These are phyloP conservation scores for Xylariaceae sp. DNA, from an alignment of 2,329 filamentous ascomycete genomes.

Conservation along the genomic window DNA sequence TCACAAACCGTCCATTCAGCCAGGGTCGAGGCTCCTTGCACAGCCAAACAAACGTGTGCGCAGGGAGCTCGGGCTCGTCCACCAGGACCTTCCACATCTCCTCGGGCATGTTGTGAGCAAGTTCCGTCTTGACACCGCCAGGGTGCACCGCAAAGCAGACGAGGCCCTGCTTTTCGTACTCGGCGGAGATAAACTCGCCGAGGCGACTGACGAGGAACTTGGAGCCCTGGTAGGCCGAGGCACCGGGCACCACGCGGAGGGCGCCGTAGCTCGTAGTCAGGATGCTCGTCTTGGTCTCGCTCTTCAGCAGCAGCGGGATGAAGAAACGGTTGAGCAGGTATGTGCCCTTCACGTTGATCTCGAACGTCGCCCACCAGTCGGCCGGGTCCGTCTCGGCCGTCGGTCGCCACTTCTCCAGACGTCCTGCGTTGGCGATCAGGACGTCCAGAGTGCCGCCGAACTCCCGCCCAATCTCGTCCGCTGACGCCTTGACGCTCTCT, in stretches of 20 bases:
- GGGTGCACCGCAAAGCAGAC: conserved; percentile 41
- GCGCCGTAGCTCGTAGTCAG: conserved; percentile 37
- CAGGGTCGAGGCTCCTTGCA: conserved; percentile 20
- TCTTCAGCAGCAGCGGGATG: conserved; percentile 24
- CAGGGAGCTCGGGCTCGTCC: conserved; percentile 29
- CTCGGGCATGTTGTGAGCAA: conserved; percentile 33
- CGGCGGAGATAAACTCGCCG: conserved; percentile 38
- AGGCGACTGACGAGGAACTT: conserved; percentile 42
- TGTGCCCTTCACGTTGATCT: conserved; percentile 27
- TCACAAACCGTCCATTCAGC: conserved; percentile 27
- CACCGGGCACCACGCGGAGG: conserved; percentile 27
- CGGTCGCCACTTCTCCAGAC: conserved; percentile 31
- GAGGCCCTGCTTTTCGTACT: conserved; percentile 39
- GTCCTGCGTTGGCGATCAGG: conserved; percentile 37
- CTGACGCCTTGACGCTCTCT: conserved; percentile 31
- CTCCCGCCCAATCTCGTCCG: conserved; percentile 20
- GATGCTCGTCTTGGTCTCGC: conserved; percentile 37
- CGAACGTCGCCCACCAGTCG: conserved; percentile 27
- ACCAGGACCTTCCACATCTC: conserved; percentile 18
- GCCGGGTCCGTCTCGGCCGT: conserved; percentile 18
- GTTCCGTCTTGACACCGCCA: conserved; percentile 40
- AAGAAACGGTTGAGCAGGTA: conserved; percentile 25
- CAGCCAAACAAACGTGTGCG: conserved; percentile 22
- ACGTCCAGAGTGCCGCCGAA: conserved; percentile 32
- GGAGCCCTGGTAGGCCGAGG: conserved; percentile 40